These are phyloP conservation scores for Coemansia aciculifera DNA, from an alignment of 192 early-diverging fungal genomes.

Conservation along the genomic window DNA sequence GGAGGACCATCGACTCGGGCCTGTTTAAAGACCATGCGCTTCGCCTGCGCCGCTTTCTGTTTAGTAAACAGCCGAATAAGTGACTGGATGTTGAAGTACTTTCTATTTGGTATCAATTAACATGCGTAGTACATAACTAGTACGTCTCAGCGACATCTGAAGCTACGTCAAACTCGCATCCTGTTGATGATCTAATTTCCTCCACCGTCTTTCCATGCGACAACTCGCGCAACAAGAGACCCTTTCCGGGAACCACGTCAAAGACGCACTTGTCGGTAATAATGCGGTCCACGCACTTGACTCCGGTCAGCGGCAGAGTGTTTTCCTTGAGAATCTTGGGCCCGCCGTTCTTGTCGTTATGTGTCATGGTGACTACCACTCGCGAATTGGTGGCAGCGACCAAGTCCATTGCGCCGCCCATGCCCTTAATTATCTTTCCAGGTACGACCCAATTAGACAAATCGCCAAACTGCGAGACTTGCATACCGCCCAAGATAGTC, in stretches of 20 bases:
- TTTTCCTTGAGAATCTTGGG: conserved; percentile 74
- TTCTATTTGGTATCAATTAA: neutral
- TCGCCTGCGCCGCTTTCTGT: neutral
- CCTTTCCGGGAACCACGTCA: conserved; percentile 61
- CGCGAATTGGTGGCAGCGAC: conserved; percentile 66
- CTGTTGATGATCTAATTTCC: conserved; percentile 67
- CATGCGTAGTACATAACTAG: neutral
- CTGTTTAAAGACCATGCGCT: neutral
- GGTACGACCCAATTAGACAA: conserved; percentile 87
- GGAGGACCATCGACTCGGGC: neutral
- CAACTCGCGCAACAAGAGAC: conserved; percentile 65
- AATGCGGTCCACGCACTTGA: conserved; percentile 64
- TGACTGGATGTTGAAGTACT: neutral
- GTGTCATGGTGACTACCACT: conserved; percentile 77
- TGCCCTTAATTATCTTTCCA: conserved; percentile 84
- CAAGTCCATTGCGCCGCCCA: conserved; percentile 82
- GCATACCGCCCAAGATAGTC: conserved; percentile 75
- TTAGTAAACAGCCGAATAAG: neutral
- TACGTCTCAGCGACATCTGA: conserved; percentile 50
- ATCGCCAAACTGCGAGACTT: conserved; percentile 74
- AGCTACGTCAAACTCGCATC: conserved; percentile 61
- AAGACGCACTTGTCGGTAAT: conserved; percentile 74
- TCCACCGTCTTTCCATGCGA: conserved; percentile 62
- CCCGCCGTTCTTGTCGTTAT: conserved; percentile 63
- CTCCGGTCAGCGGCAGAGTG: conserved; percentile 72